A percentile compares a stretch with the other conserved stretches of the same genome.
phyloP scores from a whole-genome alignment of 495 filamentous ascomycete species.

The Penicillium soppii region DNA sequence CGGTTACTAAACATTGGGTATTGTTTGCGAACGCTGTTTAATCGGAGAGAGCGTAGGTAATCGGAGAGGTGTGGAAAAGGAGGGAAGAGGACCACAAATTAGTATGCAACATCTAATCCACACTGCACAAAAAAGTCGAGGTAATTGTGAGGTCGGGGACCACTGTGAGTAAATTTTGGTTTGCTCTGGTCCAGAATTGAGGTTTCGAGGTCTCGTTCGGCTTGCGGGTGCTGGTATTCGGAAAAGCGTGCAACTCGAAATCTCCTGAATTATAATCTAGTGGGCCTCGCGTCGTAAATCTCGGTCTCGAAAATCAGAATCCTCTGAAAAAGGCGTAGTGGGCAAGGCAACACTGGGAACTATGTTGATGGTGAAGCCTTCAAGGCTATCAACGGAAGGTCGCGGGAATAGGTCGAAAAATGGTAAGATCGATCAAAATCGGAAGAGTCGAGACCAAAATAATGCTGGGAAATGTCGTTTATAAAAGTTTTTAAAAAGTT shows the following conservation, averaged over 20 bases:
- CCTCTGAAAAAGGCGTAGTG: neutral
- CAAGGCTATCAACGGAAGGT: neutral
- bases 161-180: neutral
- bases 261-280: no score
- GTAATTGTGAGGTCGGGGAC: neutral
- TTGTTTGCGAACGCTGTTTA: neutral
- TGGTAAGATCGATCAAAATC: neutral
- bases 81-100: neutral
- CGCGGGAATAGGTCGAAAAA: neutral
- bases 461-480: neutral
- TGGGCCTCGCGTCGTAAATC: neutral
- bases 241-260: no score
- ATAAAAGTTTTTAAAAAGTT: no score
- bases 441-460: neutral
- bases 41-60: neutral
- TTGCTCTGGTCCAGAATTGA: no score
- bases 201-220: no score
- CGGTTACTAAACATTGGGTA: conserved; percentile 4
- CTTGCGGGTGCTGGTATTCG: no score
- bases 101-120: conserved; percentile 10
- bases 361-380: neutral
- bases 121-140: neutral
- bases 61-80: conserved; percentile 2
- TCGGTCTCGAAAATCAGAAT: neutral
- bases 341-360: neutral